phyloP scores from a whole-genome alignment of 78 protist genomes.

The Cyanophora paradoxa region DNA sequence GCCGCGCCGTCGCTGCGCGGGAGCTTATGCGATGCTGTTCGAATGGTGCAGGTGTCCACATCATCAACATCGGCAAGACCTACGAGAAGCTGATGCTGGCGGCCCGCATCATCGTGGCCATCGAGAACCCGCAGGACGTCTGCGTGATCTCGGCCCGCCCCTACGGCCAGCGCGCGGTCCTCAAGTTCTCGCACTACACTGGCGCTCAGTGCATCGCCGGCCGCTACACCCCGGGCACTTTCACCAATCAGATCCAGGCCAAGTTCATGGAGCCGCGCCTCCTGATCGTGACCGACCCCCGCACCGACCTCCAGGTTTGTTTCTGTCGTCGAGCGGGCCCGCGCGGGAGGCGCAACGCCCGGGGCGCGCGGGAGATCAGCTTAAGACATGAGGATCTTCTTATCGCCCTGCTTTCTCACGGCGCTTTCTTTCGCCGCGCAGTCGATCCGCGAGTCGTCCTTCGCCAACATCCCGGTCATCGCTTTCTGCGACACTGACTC shows the following conservation, averaged over 20 bases:
- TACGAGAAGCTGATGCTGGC: slow-evolving; percentile 99
- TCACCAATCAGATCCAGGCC: slow-evolving; percentile 96
- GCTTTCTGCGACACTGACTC: slow-evolving; percentile 98
- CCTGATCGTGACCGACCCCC: slow-evolving; percentile 96
- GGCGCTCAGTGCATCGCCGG: slow-evolving; percentile 90
- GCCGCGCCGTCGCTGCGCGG: no score
- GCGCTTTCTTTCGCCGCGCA: no score
- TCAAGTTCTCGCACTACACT: slow-evolving; percentile 94
- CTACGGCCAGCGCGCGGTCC: slow-evolving; percentile 96
- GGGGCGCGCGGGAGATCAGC: no score
- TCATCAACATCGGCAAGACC: slow-evolving; percentile 94
- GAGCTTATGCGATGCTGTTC: no score
- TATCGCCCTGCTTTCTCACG: no score
- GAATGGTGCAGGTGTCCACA: slow-evolving; percentile 71
- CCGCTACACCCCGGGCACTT: slow-evolving; percentile 99
- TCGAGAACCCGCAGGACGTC: slow-evolving; percentile 96
- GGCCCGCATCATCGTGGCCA: slow-evolving; percentile 95
- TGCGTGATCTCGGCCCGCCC: slow-evolving; percentile 66
- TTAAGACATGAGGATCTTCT: no score
- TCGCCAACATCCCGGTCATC: slow-evolving; percentile 96
- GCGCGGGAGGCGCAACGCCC: no score
- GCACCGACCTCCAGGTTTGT: slow-evolving; percentile 84
- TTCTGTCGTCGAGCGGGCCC: neutral
- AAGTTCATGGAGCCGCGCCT: slow-evolving; percentile 98
- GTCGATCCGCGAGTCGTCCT: slow-evolving; percentile 91